phyloP scores from a whole-genome alignment of 2,329 filamentous ascomycete species.

The Beauveria varroae region DNA sequence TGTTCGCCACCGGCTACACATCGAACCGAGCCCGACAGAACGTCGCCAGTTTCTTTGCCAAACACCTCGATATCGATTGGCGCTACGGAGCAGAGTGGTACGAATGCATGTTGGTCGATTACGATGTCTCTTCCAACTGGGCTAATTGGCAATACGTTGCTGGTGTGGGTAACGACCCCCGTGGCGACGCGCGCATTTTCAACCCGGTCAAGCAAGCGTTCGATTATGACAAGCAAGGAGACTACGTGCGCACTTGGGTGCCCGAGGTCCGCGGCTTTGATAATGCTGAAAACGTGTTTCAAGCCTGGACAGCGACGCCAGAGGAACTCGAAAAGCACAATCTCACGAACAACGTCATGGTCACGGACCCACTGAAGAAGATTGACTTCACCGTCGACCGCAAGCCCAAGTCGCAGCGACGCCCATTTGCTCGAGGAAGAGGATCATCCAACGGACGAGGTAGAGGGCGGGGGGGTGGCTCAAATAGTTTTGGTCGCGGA shows the following conservation, averaged over 20 bases:
- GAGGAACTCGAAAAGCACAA: conserved; percentile 51
- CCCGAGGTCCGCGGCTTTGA: conserved; percentile 54
- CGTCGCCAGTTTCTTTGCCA: conserved; percentile 65
- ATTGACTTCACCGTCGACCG: conserved; percentile 56
- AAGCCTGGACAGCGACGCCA: conserved; percentile 56
- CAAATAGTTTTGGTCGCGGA: conserved; percentile 9
- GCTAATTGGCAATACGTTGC: conserved; percentile 78
- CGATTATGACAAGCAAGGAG: conserved; percentile 64
- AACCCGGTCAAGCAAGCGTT: conserved; percentile 76
- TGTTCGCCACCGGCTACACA: conserved; percentile 70
- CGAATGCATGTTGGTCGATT: conserved; percentile 66
- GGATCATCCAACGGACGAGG: conserved; percentile 13
- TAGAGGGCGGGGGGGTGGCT: conserved; percentile 14
- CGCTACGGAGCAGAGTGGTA: conserved; percentile 77
- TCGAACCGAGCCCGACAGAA: conserved; percentile 72
- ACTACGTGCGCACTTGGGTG: conserved; percentile 68
- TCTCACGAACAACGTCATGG: conserved; percentile 54
- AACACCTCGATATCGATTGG: conserved; percentile 72
- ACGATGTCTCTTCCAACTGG: conserved; percentile 72
- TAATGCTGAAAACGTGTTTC: conserved; percentile 54
- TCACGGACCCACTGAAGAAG: conserved; percentile 56
- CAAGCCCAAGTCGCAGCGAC: conserved; percentile 29
- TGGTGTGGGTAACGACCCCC: conserved; percentile 72
- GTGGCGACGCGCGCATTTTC: conserved; percentile 65
- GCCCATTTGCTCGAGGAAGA: conserved; percentile 19